Evolutionary conservation across 345 rosid genomes (phyloP), one percentile per base, ranked within the genome.

Genomic region (Cardamine chenopodiifolia): DNA sequence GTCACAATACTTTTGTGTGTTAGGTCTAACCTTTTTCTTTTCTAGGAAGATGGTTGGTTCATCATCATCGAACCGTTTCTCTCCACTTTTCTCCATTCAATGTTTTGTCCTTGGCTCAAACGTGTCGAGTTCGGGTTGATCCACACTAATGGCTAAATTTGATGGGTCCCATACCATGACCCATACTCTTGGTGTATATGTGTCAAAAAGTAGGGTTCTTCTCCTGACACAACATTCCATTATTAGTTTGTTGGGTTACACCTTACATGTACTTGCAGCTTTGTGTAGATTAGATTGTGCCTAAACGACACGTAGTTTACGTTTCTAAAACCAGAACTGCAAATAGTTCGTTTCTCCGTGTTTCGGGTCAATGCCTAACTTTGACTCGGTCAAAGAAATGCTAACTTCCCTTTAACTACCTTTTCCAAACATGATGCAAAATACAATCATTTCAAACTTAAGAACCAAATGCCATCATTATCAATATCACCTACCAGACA

Each of bases 71-170:
- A 77, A 77, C 71, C 75, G 66, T 76, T 55, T 70, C 32, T 35
- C 68, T 57, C 66, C 56, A 77, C 76, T 71, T 71, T 70, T 57
- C 48, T 77, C 25, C 53, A 77, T 64, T 65, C 80, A 71, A 77
- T 65, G 76, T 65, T 64, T 71, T 49, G 76, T 71, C 66, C 76
- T 70, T 77, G 40, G 62, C 55, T 37, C 61, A 47, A 65, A 77
- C 76, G 77, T 77, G 76, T 77, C 77, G 72, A 71, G 20, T 71
- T 71, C 76, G 72, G 72, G 80, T 71, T 71, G 80, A 71, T 77
- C 39, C 34, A 37, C 48, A 69, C 74, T 62, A 69, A n/a, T 68
- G 64, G 64, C 74, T 53, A 53, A 76, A 75, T 32, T 68, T 48
- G 14, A 65, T 57, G 77, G 77, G 47, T 57, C 56, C 77, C 31